Base-by-base conservation (phyloP, 345 rosid species). In the Combretum micranthum region DNA sequence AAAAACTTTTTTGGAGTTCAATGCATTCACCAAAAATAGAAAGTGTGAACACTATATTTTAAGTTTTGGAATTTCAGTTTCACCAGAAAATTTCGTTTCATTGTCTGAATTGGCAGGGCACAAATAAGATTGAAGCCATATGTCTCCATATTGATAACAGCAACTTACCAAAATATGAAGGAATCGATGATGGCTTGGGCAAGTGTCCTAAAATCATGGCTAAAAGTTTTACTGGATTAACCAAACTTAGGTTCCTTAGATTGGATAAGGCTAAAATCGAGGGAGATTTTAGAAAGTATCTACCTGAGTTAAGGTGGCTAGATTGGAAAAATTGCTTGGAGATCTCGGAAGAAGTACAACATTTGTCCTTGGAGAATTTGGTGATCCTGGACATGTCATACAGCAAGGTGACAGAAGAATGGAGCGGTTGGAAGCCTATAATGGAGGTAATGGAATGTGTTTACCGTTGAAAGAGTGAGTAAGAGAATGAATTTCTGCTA, bases 91-190 rank as follows among this genome's bases (percentile, higher is more conserved):
- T n/a, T n/a, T 32, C 26, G 5, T 5, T 25, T 5, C 9, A 5
- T 32, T 7, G 9, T 1, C 9, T 7, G 57, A 0, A 32, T 32
- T 4, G 6, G 39, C 39, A 32, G 39, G 39, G 39, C 1, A 32
- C 39, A 4, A 4, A 32, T 5, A 32, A 32, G 2, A 0, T 1
- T 15, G 17, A 52, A 52, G 55, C 55, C 1, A 16, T 52, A 0
- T 14, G 39, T 22, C 17, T 37, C 55, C 7, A 25, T 2, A 20
- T 22, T 5, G 55, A 22, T 13, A 21, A 12, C 9, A 17, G 0
- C 8, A 19, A 0, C 17, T 16, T 13, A 21, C 46, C 19, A 0
- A 0, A 0, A 0, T 9, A 15, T 9, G 13, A 56, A 25, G 26
- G 2, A 5, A 2, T 25, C 26, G 26, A 25, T 25, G 26, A 50